Evolutionary conservation across 169 alveolate genomes (phyloP), one percentile per base, ranked within the genome.

Genomic region (Toxoplasma gondii): DNA sequence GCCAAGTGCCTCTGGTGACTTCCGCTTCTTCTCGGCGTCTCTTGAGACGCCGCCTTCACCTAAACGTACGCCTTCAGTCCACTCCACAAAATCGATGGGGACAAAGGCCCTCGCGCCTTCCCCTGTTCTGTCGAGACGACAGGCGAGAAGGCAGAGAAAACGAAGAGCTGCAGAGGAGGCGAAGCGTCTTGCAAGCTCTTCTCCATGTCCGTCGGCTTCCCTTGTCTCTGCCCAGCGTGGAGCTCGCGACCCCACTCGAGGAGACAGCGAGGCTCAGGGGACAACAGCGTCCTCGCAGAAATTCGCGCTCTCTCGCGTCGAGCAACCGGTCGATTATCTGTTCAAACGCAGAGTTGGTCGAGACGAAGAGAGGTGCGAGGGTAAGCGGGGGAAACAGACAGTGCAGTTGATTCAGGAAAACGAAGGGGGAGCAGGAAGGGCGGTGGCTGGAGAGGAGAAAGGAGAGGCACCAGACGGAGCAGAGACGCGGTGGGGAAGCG

Each of bases 71-170:
- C 22, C 74, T 64, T 4, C 74, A 31, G 29, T 31, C 5, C 74
- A 9, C 27, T 19, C 74, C 22, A 1, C 74, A 27, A 7, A 64
- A 4, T 16, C 24, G 31, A 64, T 27, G 74, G 74, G 34, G 29
- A 19, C 74, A 31, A 31, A 64, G 74, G n/a, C 74, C 74, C 31
- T 64, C 4, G n/a, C 34, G 74, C 74, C 24, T 27, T n/a, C n/a
- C n/a, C 74, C 74, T 64, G 34, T 27, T 64, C 74, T 27, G 58
- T 82, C 90, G 12, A 82, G 41, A 67, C 90, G 90, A 31, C 69
- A 38, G 64, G 67, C 69, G 36, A 82, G 64, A 38, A 38, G 67
- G 36, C 69, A 38, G 90, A 38, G 64, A 43, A 82, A 36, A 39
- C 53, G 90, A 4, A 22, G 41, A 24, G 90, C 90, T 0, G 64